Evolutionary conservation across 208 protist species (phyloP).

Genomic region (Crithidia bombi): DNA sequence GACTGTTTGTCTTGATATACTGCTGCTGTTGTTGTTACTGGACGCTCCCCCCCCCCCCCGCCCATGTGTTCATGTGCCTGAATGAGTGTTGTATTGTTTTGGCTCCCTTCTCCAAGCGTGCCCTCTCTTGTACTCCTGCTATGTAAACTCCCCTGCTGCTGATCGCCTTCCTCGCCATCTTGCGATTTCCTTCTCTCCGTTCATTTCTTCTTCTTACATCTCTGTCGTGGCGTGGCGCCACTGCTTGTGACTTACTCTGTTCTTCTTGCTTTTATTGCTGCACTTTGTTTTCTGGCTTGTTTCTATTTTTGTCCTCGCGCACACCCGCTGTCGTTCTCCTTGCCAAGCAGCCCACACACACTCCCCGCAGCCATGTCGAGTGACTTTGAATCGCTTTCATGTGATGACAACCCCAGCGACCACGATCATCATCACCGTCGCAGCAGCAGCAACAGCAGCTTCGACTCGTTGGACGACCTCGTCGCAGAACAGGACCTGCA

Average conservation of each 20-base stretch:
- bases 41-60: too few species aligned
- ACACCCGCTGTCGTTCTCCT: not conserved
- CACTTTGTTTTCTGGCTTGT: conserved; percentile 1
- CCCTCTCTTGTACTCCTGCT: too few species aligned
- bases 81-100: too few species aligned
- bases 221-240: not conserved
- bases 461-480: conserved; percentile 27
- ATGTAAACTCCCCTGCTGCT: too few species aligned
- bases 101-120: too few species aligned
- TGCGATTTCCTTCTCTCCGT: conserved; percentile 2
- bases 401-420: conserved; percentile 7
- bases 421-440: not conserved
- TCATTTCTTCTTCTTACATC: conserved; percentile 8
- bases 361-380: conserved; percentile 33
- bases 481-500: conserved; percentile 2
- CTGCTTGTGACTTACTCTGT: not conserved
- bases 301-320: not conserved
- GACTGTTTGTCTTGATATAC: not conserved
- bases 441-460: conserved; percentile 1
- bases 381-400: conserved; percentile 35
- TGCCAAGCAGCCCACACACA: conserved; percentile 1
- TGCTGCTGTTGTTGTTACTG: not conserved
- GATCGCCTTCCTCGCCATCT: too few species aligned
- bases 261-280: conserved; percentile 17
- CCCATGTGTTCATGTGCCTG: too few species aligned